Conservation (phyloP, 2,329 filamentous ascomycete species). For the Domatiomyces catenatus region DNA sequence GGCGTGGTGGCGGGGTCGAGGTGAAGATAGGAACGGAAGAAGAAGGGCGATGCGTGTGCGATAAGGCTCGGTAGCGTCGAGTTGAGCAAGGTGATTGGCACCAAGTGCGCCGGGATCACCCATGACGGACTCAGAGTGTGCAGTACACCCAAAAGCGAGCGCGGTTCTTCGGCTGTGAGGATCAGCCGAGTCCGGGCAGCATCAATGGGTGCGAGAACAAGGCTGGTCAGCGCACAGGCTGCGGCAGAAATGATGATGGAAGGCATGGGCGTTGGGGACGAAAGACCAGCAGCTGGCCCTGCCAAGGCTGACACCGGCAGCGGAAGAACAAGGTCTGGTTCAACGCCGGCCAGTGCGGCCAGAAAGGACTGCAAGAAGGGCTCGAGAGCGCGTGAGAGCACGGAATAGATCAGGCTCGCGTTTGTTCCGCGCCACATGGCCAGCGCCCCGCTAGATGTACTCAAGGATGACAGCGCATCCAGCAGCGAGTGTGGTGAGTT, state of each 20-base stretch:
- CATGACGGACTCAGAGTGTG: conserved; percentile 56
- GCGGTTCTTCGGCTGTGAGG: conserved; percentile 60
- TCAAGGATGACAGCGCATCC: conserved; percentile 74
- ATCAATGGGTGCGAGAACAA: conserved; percentile 75
- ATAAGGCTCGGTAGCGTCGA: conserved; percentile 71
- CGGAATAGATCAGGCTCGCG: conserved; percentile 76
- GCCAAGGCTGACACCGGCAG: conserved; percentile 27
- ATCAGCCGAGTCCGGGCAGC: conserved; percentile 77
- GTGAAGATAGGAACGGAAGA: conserved; percentile 69
- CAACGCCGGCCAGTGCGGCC: conserved; percentile 79
- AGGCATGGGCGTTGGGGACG: conserved; percentile 65
- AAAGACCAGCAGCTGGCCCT: conserved; percentile 48
- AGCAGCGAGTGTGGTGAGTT: conserved; percentile 65
- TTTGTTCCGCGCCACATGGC: conserved; percentile 93
- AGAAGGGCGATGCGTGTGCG: conserved; percentile 64
- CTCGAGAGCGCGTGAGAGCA: conserved; percentile 73
- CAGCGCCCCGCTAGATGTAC: conserved; percentile 76
- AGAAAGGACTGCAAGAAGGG: conserved; percentile 83
- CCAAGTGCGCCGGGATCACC: conserved; percentile 51
- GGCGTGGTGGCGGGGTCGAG: conserved; percentile 73
- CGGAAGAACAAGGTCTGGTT: conserved; percentile 42
- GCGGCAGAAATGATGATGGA: conserved; percentile 60
- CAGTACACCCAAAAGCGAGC: conserved; percentile 59
- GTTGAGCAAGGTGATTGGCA: conserved; percentile 75
- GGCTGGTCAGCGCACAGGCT: conserved; percentile 53